Evolutionary conservation across 2,329 filamentous ascomycete genomes (phyloP).

Genomic region (Mollisiaceae sp.): DNA sequence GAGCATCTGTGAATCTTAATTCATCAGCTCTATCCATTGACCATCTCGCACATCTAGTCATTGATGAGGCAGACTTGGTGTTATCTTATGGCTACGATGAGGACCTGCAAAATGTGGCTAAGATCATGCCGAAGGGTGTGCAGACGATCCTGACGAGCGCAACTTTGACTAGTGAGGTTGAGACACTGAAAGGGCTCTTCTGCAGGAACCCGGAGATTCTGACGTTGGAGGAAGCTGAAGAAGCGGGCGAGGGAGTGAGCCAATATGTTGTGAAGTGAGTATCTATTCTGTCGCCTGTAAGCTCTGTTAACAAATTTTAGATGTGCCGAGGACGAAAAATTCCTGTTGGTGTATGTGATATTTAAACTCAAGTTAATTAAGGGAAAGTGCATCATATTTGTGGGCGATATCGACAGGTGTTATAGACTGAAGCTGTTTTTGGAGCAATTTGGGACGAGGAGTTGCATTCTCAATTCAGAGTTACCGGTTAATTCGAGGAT

Average conservation of each 20-base stretch:
- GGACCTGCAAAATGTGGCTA: conserved; percentile 80
- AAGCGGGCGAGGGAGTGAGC: conserved; percentile 75
- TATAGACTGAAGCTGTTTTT: conserved; percentile 94
- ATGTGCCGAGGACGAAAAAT: conserved; percentile 97
- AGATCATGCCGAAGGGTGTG: conserved; percentile 79
- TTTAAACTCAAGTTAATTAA: conserved; percentile 95
- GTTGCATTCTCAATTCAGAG: conserved; percentile 92
- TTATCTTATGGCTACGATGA: conserved; percentile 94
- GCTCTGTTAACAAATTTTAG: conserved; percentile 46
- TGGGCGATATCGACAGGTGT: conserved; percentile 84
- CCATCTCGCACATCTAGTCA: conserved; percentile 73
- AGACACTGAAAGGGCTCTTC: conserved; percentile 84
- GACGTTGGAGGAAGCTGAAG: conserved; percentile 82
- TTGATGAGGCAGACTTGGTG: conserved; percentile 94
- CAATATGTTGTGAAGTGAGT: conserved; percentile 84
- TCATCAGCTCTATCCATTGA: conserved; percentile 72
- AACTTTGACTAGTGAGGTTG: conserved; percentile 85
- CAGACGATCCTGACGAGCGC: conserved; percentile 95
- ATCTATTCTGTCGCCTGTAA: background rate
- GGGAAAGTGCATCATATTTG: conserved; percentile 86
- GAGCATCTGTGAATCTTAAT: conserved; percentile 79
- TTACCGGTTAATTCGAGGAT: conserved; percentile 90
- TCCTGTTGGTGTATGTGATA: conserved; percentile 88
- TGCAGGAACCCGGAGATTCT: conserved; percentile 80
- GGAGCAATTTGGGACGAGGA: conserved; percentile 95